Conservation (phyloP, 306 rosid genomes). For the Dryas drummondii region DNA sequence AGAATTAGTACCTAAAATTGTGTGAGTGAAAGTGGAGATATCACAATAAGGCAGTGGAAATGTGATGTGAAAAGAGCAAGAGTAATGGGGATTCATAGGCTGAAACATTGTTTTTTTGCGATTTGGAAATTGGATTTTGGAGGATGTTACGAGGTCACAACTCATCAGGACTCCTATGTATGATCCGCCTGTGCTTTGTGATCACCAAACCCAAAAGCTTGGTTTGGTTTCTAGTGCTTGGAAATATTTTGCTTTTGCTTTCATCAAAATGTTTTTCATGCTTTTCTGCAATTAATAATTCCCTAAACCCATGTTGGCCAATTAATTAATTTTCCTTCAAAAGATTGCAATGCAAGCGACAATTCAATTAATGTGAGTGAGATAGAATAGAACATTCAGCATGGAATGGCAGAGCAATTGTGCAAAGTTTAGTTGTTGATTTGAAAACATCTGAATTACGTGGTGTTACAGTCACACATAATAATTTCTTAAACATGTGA, state of each 20-base stretch:
- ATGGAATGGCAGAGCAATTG: too few relatives aligned
- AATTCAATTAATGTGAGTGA: too few relatives aligned
- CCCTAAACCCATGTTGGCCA: too few relatives aligned
- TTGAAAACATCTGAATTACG: too few relatives aligned
- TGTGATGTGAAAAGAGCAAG: constrained; percentile 3
- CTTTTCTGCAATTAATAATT: background rate
- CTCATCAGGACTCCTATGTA: background rate
- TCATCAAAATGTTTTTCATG: background rate
- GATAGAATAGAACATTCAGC: too few relatives aligned
- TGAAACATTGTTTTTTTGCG: constrained; percentile 1
- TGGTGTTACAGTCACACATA: too few relatives aligned
- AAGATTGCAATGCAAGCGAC: too few relatives aligned
- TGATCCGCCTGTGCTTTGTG: constrained; percentile 15
- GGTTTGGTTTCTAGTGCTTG: background rate
- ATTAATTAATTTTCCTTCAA: too few relatives aligned
- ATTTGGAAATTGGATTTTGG: background rate
- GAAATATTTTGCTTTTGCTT: background rate
- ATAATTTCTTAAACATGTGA: too few relatives aligned
- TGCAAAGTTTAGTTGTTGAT: too few relatives aligned
- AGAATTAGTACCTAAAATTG: background rate
- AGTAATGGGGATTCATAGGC: background rate
- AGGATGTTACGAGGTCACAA: background rate
- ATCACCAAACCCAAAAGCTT: background rate
- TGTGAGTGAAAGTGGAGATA: constrained; percentile 1
- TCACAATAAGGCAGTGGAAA: background rate